Evolutionary conservation across 2,329 filamentous ascomycete species (phyloP).

Genomic region (Calonectria naviculata): DNA sequence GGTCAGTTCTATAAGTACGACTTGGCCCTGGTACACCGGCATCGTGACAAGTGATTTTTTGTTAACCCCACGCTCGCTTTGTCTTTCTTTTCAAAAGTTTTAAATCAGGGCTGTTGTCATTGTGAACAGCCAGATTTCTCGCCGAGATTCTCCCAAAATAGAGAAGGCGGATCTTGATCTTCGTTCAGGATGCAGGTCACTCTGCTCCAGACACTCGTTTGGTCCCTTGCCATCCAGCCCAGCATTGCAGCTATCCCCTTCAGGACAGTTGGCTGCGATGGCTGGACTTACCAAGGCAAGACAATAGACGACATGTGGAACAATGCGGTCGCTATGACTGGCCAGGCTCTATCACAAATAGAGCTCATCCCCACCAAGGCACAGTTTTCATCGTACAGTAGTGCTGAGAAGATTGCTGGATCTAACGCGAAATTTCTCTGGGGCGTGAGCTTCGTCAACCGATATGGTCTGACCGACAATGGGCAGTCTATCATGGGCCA

Average conservation of each 20-base stretch:
- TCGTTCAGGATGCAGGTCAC: slow-evolving; percentile 13
- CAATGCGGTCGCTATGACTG: slow-evolving; percentile 2
- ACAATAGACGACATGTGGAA: slow-evolving; percentile 9
- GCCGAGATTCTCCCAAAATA: background rate
- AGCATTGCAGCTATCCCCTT: slow-evolving; percentile 6
- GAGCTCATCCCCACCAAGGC: slow-evolving; percentile 3
- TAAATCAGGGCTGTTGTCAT: background rate
- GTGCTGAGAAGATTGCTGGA: background rate
- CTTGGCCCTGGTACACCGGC: background rate
- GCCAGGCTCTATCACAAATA: slow-evolving; percentile 11
- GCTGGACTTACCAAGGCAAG: slow-evolving; percentile 9
- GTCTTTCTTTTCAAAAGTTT: background rate
- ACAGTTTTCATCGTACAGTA: background rate
- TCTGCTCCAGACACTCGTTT: background rate
- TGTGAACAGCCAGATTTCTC: background rate
- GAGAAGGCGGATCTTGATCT: background rate
- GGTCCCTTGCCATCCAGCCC: slow-evolving; percentile 1
- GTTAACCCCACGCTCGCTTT: background rate
- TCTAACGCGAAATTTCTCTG: slow-evolving; percentile 12
- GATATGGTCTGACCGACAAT: background rate
- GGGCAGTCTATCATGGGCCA: background rate
- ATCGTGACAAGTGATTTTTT: background rate
- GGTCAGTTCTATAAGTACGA: slow-evolving; percentile 9
- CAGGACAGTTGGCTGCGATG: slow-evolving; percentile 5
- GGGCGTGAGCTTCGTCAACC: background rate